phyloP scores from a whole-genome alignment of 2,329 filamentous ascomycete species.

The Trichoderma polysporum region DNA sequence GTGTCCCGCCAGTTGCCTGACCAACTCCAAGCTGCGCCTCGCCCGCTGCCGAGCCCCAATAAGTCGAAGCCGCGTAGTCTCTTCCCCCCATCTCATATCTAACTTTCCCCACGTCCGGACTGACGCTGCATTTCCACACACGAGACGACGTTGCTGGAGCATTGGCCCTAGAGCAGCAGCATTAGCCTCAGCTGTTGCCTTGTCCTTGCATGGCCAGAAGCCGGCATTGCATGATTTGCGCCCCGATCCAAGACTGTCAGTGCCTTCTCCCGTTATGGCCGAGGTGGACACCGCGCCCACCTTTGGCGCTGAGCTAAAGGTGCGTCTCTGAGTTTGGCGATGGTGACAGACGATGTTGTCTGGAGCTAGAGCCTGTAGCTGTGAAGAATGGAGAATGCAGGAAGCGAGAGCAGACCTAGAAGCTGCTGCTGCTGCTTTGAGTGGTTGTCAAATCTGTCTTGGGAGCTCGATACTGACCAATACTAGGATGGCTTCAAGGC shows the following conservation, averaged over 20 bases:
- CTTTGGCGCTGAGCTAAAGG: slow-evolving; percentile 94
- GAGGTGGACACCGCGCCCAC: slow-evolving; percentile 80
- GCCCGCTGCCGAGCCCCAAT: slow-evolving; percentile 8
- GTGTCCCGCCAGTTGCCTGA: slow-evolving; percentile 8
- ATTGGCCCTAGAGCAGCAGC: neutral
- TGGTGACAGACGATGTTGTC: neutral
- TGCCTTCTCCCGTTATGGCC: slow-evolving; percentile 57
- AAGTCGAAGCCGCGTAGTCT: slow-evolving; percentile 18
- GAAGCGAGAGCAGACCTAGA: neutral
- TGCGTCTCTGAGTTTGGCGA: slow-evolving; percentile 42
- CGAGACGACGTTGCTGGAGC: neutral
- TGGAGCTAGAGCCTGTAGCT: neutral
- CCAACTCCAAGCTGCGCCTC: slow-evolving; percentile 21
- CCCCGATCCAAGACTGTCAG: neutral
- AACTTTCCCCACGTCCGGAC: slow-evolving; percentile 13
- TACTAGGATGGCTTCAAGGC: slow-evolving; percentile 90
- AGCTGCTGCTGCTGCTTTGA: neutral
- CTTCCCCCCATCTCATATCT: slow-evolving; percentile 1
- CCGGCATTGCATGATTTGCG: slow-evolving; percentile 24
- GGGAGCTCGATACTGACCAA: neutral
- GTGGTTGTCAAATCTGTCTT: neutral
- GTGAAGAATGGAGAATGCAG: neutral
- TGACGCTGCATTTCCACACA: neutral
- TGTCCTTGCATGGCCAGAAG: slow-evolving; percentile 11
- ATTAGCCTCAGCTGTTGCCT: neutral